Conservation (phyloP, 2,329 filamentous ascomycete species). For the Colletotrichum simmondsii region DNA sequence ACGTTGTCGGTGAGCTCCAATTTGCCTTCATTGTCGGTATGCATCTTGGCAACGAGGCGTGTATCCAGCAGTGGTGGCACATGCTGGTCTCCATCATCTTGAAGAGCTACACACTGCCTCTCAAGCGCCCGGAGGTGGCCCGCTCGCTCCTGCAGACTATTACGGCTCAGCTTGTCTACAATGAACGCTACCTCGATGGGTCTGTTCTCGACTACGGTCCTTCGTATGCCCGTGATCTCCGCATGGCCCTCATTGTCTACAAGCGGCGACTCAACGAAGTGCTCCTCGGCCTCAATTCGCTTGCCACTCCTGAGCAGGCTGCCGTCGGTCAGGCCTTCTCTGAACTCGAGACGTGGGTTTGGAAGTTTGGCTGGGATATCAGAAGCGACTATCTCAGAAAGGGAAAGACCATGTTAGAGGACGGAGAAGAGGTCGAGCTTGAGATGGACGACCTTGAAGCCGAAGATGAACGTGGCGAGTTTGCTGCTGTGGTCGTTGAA, state of each 20-base stretch:
- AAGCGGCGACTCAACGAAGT: conserved; percentile 63
- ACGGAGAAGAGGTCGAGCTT: conserved; percentile 60
- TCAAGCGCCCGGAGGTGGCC: conserved; percentile 55
- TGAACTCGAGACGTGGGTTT: conserved; percentile 59
- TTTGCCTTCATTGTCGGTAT: conserved; percentile 68
- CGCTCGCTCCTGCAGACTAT: conserved; percentile 60
- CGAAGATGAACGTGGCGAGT: conserved; percentile 66
- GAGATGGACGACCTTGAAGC: conserved; percentile 62
- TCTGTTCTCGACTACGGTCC: conserved; percentile 53
- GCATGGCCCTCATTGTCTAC: conserved; percentile 63
- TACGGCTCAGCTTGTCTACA: conserved; percentile 66
- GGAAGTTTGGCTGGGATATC: conserved; percentile 66
- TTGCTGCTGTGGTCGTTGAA: conserved; percentile 63
- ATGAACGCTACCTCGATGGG: conserved; percentile 58
- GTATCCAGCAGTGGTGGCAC: conserved; percentile 72
- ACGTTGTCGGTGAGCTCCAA: conserved; percentile 69
- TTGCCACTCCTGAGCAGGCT: conserved; percentile 51
- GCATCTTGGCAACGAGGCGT: conserved; percentile 67
- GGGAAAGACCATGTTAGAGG: conserved; percentile 62
- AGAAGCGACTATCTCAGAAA: conserved; percentile 58
- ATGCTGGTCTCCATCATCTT: conserved; percentile 63
- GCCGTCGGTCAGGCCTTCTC: conserved; percentile 60
- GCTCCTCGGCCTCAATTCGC: conserved; percentile 48
- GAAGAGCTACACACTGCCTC: conserved; percentile 58
- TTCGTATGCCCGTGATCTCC: conserved; percentile 48